Evolutionary conservation across 306 rosid species (phyloP), one percentile per base, ranked within the genome.

Genomic region (Acacia acuminata): DNA sequence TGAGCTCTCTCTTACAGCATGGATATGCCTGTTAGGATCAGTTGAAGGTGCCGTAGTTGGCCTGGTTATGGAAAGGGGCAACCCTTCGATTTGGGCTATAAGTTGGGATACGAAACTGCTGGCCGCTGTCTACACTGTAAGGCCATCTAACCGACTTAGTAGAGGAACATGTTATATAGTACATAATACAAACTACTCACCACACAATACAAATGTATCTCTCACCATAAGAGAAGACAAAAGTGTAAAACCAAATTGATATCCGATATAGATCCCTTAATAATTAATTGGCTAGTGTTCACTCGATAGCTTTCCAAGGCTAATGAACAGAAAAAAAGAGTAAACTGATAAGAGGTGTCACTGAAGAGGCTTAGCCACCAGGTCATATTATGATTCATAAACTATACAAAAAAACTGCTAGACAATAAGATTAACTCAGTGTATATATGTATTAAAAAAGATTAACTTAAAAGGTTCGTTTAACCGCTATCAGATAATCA

Each of bases 11-110:
- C 94, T 96, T 4, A 86, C 99, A 4, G 91, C 98, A 25, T 96
- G 94, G 99, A 92, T 94, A 82, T 96, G 99, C 85, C 69, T 92
- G 47, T 34, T 91, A 84, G 99, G 94, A 32, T 79, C 97, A 3
- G 15, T 85, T 71, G 97, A 94, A 79, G 99, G 99, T 32, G 87
- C 97, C 7, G 84, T 69, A 5, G 87, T 90, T 48, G 99, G 93
- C 20, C 44, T 92, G 53, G 76, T 96, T 10, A 92, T 93, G 96
- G 98, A 96, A 83, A 83, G 93, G 53, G 88, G 84, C 7, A 85
- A 92, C 15, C 72, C 84, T 27, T 83, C 94, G 0, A 90, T 88
- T 67, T 94, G 99, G 99, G 75, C 88, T 2, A 8, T 94, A 38
- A 53, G 82, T 20, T 94, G 93, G 94, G 94, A 91, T 42, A 58